Percentiles rank a stretch among this genome's conserved stretches.
These are phyloP conservation scores for Fusarium drepaniforme DNA, from an alignment of 2,329 filamentous ascomycete genomes.

Conservation along the genomic window DNA sequence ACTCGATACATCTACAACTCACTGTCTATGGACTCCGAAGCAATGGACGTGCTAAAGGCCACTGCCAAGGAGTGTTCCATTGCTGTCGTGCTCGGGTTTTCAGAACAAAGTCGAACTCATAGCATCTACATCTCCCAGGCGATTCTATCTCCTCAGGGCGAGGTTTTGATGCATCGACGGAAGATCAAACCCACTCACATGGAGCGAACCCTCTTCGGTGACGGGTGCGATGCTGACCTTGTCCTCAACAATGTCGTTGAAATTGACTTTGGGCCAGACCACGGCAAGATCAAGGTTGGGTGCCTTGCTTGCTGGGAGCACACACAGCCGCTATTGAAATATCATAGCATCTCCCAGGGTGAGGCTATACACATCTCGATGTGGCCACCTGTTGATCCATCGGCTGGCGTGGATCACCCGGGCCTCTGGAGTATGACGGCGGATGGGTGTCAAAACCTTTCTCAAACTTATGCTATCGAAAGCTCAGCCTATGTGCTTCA, in stretches of 20 bases:
- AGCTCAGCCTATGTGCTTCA: slow-evolving; percentile 64
- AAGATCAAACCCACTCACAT: slow-evolving; percentile 66
- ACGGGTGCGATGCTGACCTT: slow-evolving; percentile 51
- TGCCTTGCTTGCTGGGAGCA: slow-evolving; percentile 65
- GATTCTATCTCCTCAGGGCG: slow-evolving; percentile 55
- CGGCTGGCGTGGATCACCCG: slow-evolving; percentile 32
- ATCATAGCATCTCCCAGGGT: slow-evolving; percentile 56
- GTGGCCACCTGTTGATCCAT: slow-evolving; percentile 55
- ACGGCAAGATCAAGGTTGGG: slow-evolving; percentile 8
- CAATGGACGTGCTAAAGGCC: slow-evolving; percentile 51
- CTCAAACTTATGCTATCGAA: slow-evolving; percentile 69
- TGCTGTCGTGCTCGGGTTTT: slow-evolving; percentile 56
- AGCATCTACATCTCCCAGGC: slow-evolving; percentile 59
- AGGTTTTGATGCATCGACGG: slow-evolving; percentile 53
- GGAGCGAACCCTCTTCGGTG: slow-evolving; percentile 62
- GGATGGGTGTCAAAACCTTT: slow-evolving; percentile 56
- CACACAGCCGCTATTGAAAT: slow-evolving; percentile 62
- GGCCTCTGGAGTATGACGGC: slow-evolving; percentile 48
- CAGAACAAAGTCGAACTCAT: slow-evolving; percentile 50
- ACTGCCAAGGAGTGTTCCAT: slow-evolving; percentile 50
- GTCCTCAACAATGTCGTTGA: slow-evolving; percentile 54
- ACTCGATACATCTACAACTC: slow-evolving; percentile 54
- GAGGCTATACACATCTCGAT: slow-evolving; percentile 61
- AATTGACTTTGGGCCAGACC: slow-evolving; percentile 49
- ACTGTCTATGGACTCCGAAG: slow-evolving; percentile 51